Conservation (phyloP, 495 filamentous ascomycete genomes). For the Apodospora peruviana region DNA sequence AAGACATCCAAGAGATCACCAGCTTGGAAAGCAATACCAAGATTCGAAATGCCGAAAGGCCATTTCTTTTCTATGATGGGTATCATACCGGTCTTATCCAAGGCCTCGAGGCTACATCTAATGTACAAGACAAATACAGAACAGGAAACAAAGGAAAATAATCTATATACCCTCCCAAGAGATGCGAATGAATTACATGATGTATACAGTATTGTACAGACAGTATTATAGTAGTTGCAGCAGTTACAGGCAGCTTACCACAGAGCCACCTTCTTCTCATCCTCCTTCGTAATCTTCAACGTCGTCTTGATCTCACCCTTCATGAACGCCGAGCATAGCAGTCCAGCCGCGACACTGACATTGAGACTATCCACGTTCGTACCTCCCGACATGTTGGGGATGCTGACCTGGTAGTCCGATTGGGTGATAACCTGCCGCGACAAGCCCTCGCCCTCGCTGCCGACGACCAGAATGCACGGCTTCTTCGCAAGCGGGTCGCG, state of each 20-base stretch:
- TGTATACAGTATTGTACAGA: not conserved
- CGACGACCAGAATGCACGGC: constrained; percentile 75
- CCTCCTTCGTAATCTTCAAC: constrained; percentile 11
- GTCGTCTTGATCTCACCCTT: constrained; percentile 22
- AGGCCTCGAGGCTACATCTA: too few species aligned
- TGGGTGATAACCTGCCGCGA: constrained; percentile 51
- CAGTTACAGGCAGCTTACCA: constrained; percentile 10
- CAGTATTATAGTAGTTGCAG: not conserved
- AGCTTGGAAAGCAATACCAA: too few species aligned
- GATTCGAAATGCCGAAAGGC: too few species aligned
- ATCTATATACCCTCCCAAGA: too few species aligned
- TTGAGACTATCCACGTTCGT: constrained; percentile 73
- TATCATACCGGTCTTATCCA: too few species aligned
- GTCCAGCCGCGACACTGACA: constrained; percentile 75
- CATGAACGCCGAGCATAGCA: constrained; percentile 60
- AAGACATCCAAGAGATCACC: too few species aligned
- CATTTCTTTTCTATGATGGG: too few species aligned
- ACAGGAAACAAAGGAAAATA: too few species aligned
- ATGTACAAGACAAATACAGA: too few species aligned
- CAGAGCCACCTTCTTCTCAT: constrained; percentile 12
- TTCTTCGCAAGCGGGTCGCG: constrained; percentile 49
- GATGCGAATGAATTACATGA: too few species aligned
- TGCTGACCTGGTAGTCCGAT: constrained; percentile 55
- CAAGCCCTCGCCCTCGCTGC: constrained; percentile 76
- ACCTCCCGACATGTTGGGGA: constrained; percentile 36